Percentiles rank a stretch among this genome's conserved stretches.
These are phyloP conservation scores for Hordeum marinum DNA, from an alignment of 176 grass and related monocot species.

Conservation along the genomic window DNA sequence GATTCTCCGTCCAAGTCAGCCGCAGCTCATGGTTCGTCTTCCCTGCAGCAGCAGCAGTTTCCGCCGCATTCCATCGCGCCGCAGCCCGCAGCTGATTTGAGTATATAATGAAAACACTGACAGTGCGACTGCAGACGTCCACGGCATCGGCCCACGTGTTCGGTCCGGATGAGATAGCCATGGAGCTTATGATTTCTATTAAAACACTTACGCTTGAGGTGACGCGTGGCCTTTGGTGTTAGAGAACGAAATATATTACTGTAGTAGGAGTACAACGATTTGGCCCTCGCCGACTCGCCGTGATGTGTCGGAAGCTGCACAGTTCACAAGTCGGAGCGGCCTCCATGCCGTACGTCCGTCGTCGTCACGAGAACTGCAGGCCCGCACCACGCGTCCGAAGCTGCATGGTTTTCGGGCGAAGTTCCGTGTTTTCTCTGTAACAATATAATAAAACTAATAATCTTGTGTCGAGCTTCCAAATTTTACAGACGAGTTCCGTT, in stretches of 20 bases:
- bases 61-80: not conserved
- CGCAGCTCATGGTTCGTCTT: not conserved
- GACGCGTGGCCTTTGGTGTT: not conserved
- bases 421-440: too few relatives aligned
- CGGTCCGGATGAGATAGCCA: not conserved
- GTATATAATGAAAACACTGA: too few relatives aligned
- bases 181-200: too few relatives aligned
- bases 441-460: too few relatives aligned
- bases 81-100: not conserved
- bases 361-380: not conserved
- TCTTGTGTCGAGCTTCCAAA: too few relatives aligned
- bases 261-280: not conserved
- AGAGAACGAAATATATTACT: too few relatives aligned
- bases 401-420: not conserved
- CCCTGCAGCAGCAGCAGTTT: not conserved
- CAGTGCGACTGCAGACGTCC: not conserved
- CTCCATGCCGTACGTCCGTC: not conserved
- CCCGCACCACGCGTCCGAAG: not conserved
- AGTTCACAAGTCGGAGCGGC: not conserved
- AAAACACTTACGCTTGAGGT: not conserved
- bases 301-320: not conserved
- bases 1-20: not conserved
- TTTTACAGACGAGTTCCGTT: too few relatives aligned
- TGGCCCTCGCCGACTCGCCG: not conserved
- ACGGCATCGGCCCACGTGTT: not conserved